Evolutionary conservation across 257 asterid genomes (phyloP).

Genomic region (Solanum raphanifolium): DNA sequence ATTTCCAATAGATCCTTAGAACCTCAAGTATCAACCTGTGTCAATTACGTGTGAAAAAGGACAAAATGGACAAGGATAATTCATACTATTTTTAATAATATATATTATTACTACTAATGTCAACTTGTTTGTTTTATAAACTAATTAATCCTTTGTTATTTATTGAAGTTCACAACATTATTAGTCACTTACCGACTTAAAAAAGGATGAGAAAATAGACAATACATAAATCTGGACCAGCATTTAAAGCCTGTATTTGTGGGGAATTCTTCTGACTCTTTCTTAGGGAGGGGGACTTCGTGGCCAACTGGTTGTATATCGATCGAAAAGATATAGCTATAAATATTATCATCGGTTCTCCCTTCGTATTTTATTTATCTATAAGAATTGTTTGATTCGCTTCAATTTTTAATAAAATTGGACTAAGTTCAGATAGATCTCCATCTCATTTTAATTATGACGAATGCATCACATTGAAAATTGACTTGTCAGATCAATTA

Average conservation of each 20-base stretch:
- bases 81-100: background rate
- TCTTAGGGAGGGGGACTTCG: background rate
- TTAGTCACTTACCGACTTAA: background rate
- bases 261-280: background rate
- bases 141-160: background rate
- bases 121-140: background rate
- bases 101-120: background rate
- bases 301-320: background rate
- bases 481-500: too few relatives aligned
- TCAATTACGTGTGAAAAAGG: background rate
- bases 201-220: background rate
- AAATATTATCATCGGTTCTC: too few relatives aligned
- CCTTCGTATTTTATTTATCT: too few relatives aligned
- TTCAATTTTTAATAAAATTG: too few relatives aligned
- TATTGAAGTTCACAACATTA: background rate
- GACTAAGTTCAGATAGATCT: too few relatives aligned
- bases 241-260: background rate
- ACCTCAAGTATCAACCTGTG: background rate
- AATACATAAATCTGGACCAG: background rate
- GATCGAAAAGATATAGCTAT: background rate
- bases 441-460: too few relatives aligned
- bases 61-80: background rate
- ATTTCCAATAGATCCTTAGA: too few relatives aligned
- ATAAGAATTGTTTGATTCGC: too few relatives aligned
- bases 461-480: too few relatives aligned